Evolutionary conservation across 1,284 basidiomycete species (phyloP).

Genomic region (Tilletia caries): DNA sequence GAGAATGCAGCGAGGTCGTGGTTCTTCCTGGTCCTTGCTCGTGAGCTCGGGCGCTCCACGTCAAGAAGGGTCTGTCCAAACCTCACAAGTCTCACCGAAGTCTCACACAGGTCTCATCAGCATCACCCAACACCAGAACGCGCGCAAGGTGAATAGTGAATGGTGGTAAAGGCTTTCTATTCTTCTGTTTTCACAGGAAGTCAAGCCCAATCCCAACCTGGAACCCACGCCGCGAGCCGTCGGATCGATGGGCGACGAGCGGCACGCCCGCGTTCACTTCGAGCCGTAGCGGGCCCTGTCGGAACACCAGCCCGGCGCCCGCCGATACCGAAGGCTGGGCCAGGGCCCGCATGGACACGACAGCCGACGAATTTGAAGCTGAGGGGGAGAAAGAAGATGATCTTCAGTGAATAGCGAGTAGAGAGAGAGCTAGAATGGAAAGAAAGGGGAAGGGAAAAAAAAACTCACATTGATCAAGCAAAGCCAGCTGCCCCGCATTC

Average conservation of each 20-base stretch:
- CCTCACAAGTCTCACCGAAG: too few relatives aligned
- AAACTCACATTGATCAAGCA: slow-evolving; percentile 62
- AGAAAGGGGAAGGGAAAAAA: neutral
- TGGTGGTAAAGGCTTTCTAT: neutral
- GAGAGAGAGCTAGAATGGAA: too few relatives aligned
- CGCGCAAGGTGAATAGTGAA: neutral
- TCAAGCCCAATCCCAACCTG: slow-evolving; percentile 83
- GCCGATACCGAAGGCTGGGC: slow-evolving; percentile 64
- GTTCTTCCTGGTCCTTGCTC: too few relatives aligned
- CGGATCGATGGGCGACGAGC: slow-evolving; percentile 71
- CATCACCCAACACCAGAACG: neutral
- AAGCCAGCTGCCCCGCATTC: slow-evolving; percentile 79
- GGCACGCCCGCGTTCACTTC: slow-evolving; percentile 93
- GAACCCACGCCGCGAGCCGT: slow-evolving; percentile 74
- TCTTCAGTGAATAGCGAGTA: too few relatives aligned
- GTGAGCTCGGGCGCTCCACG: too few relatives aligned
- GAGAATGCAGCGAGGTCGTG: too few relatives aligned
- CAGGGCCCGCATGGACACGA: slow-evolving; percentile 20
- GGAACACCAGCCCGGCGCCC: slow-evolving; percentile 86
- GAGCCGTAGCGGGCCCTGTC: slow-evolving; percentile 75
- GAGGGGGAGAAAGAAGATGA: neutral
- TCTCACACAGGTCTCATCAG: neutral
- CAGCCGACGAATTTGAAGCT: neutral
- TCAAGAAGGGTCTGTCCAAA: too few relatives aligned
- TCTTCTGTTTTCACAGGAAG: slow-evolving; percentile 26